These are phyloP conservation scores for Fraxinus cuspidata DNA, from an alignment of 257 asterid genomes.

Conservation along the genomic window DNA sequence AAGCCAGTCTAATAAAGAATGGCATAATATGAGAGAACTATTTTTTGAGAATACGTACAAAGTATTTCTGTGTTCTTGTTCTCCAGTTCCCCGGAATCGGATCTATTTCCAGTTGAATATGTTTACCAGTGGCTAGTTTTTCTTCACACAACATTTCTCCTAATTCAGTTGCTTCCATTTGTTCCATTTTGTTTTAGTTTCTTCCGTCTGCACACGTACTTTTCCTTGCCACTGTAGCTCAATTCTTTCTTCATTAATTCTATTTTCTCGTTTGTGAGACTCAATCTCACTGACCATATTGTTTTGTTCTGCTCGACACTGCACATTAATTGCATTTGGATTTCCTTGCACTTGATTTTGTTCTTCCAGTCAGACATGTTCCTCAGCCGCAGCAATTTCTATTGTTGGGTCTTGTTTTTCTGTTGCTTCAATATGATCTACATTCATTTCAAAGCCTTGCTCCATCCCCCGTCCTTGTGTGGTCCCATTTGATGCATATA, in stretches of 20 bases:
- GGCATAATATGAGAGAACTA: too few relatives aligned
- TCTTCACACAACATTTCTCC: background rate
- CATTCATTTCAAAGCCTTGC: slow-evolving; percentile 27
- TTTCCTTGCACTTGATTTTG: slow-evolving; percentile 8
- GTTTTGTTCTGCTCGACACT: slow-evolving; percentile 19
- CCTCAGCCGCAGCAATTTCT: slow-evolving; percentile 21
- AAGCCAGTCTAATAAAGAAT: too few relatives aligned
- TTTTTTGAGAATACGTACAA: too few relatives aligned
- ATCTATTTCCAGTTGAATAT: background rate
- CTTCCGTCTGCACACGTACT: background rate
- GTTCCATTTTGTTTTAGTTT: too few relatives aligned
- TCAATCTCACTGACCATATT: slow-evolving; percentile 15
- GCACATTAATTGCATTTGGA: slow-evolving; percentile 6
- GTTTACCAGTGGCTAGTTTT: slow-evolving; percentile 3
- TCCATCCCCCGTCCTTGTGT: slow-evolving; percentile 26
- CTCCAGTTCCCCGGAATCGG: background rate
- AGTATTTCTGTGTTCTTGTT: background rate
- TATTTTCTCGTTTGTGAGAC: slow-evolving; percentile 9
- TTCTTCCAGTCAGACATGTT: slow-evolving; percentile 14
- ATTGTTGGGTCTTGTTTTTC: background rate
- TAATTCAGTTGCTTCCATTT: too few relatives aligned
- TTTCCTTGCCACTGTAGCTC: background rate
- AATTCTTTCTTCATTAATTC: slow-evolving; percentile 16
- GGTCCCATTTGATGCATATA: slow-evolving; percentile 15
- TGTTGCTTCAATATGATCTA: slow-evolving; percentile 22